These are phyloP conservation scores for Tulasnella sp. DNA, from an alignment of 768 basidiomycete genomes.

Conservation along the genomic window DNA sequence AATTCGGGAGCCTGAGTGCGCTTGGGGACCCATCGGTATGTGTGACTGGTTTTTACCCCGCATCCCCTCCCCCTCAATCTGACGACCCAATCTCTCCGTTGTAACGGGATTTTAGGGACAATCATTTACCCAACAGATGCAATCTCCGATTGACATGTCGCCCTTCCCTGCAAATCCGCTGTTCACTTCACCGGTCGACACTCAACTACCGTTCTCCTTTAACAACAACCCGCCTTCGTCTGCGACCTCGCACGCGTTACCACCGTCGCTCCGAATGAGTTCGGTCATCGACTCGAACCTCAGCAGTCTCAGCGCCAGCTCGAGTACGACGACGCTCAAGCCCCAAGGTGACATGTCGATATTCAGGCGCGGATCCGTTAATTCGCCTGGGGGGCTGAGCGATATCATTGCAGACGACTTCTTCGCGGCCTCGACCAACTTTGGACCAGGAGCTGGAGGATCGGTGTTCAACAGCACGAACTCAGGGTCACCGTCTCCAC, in stretches of 20 bases:
- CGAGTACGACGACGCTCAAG: conserved; percentile 7
- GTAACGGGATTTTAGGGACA: not conserved
- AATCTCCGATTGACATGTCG: not conserved
- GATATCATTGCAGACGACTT: conserved; percentile 21
- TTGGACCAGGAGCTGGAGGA: not conserved
- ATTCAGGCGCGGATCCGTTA: conserved; percentile 1
- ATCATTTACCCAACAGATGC: conserved; percentile 3
- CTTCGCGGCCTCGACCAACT: not conserved
- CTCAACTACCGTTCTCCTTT: not conserved
- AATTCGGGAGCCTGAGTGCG: not conserved
- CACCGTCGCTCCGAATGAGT: conserved; percentile 23
- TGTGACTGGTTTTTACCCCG: not conserved
- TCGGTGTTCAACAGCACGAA: not conserved
- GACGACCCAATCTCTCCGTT: conserved; percentile 3
- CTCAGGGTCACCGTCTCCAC: conserved; percentile 1
- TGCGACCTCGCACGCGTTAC: not conserved
- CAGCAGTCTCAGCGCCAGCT: not conserved
- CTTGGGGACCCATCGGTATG: not conserved
- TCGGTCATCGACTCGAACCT: conserved; percentile 1
- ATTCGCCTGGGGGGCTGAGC: conserved; percentile 18
- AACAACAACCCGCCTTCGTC: not conserved
- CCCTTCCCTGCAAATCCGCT: not conserved
- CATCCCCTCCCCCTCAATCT: not conserved
- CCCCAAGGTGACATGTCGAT: not conserved
- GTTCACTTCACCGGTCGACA: not conserved